phyloP scores from a whole-genome alignment of 768 basidiomycete genomes.

The Mrakia blollopis region DNA sequence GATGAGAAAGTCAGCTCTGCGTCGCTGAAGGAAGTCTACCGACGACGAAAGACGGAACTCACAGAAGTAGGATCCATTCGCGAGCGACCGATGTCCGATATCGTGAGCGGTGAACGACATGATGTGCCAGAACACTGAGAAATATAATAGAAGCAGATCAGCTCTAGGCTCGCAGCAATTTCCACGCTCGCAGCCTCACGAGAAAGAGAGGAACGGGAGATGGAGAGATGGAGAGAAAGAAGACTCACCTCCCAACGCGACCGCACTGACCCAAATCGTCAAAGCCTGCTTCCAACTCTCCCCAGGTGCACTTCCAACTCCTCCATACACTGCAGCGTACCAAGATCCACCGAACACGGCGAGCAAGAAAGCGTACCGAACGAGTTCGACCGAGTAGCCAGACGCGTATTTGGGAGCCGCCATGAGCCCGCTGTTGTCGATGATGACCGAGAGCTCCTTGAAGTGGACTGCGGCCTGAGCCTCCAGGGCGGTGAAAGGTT shows the following conservation, averaged over 20 bases:
- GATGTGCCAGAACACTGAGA: conserved; percentile 13
- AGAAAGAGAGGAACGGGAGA: too few species aligned
- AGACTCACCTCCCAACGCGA: conserved; percentile 3
- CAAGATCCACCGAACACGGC: neutral
- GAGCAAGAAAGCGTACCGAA: conserved; percentile 3
- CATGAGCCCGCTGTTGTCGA: conserved; percentile 14
- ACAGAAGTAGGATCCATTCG: conserved; percentile 24
- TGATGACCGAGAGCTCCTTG: conserved; percentile 14
- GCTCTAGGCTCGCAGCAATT: too few species aligned
- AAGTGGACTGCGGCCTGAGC: conserved; percentile 8
- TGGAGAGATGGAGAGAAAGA: too few species aligned
- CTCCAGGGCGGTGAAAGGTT: conserved; percentile 16
- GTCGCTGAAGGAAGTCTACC: neutral
- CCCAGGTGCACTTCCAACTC: neutral
- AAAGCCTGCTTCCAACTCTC: conserved; percentile 3
- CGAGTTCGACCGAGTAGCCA: conserved; percentile 15
- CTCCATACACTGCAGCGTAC: conserved; percentile 12
- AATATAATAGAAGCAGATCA: too few species aligned
- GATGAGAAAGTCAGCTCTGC: neutral
- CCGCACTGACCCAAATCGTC: conserved; percentile 20
- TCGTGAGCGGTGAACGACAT: conserved; percentile 15
- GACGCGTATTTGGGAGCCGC: conserved; percentile 9
- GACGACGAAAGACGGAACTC: neutral
- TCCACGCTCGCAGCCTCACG: too few species aligned
- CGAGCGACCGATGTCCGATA: conserved; percentile 21